These are phyloP conservation scores for Botrytis fragariae DNA, from an alignment of 2,329 filamentous ascomycete genomes.

Conservation along the genomic window DNA sequence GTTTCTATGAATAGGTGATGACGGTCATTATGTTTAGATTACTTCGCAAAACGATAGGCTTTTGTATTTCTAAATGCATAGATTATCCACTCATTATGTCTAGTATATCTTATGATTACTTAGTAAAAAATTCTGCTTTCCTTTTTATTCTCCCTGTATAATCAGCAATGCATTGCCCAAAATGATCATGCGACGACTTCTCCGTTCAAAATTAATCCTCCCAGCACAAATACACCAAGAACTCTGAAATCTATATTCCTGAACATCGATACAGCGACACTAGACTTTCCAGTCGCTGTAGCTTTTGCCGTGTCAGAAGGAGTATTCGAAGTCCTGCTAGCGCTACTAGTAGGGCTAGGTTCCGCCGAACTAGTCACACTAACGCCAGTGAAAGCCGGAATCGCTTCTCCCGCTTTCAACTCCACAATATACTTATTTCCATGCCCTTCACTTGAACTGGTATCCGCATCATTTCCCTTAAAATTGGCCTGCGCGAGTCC, in stretches of 20 bases:
- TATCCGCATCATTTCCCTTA: slow-evolving; percentile 33
- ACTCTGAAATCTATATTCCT: background rate
- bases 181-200: background rate
- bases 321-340: background rate
- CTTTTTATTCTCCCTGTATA: too few species aligned
- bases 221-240: background rate
- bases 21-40: background rate
- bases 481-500: slow-evolving; percentile 49
- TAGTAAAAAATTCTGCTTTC: background rate
- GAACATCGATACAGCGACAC: background rate
- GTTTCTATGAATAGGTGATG: background rate
- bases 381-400: slow-evolving; percentile 23
- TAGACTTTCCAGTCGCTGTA: background rate
- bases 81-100: background rate
- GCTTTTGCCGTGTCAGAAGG: background rate
- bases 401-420: slow-evolving; percentile 26
- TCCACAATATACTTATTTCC: slow-evolving; percentile 23
- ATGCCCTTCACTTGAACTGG: background rate
- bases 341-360: background rate
- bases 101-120: background rate
- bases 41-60: too few species aligned
- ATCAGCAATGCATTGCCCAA: background rate
- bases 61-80: too few species aligned
- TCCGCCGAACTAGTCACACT: slow-evolving; percentile 10
- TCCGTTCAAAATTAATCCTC: background rate